Evolutionary conservation across 1,284 basidiomycete species (phyloP).

Genomic region (Trametes pubescens): DNA sequence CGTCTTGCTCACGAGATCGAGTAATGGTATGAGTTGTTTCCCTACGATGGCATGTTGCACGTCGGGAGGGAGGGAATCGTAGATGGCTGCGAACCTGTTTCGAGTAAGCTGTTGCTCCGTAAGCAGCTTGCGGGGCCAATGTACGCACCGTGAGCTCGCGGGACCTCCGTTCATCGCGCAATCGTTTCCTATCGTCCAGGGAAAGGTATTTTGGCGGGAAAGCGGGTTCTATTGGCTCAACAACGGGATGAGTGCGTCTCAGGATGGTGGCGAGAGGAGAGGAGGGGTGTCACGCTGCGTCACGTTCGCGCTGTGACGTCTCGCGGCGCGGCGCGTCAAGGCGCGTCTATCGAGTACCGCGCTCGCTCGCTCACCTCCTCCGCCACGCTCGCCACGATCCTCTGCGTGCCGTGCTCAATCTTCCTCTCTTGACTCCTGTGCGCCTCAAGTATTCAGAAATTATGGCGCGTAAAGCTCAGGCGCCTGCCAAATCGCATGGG

Average conservation of each 20-base stretch:
- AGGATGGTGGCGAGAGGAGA: slow-evolving; percentile 8
- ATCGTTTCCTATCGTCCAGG: neutral
- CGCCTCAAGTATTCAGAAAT: slow-evolving; percentile 18
- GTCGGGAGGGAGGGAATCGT: slow-evolving; percentile 41
- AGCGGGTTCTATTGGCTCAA: neutral
- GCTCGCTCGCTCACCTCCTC: neutral
- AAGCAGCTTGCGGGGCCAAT: neutral
- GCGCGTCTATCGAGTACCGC: slow-evolving; percentile 1
- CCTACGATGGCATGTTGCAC: slow-evolving; percentile 39
- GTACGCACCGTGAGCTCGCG: slow-evolving; percentile 27
- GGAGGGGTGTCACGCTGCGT: slow-evolving; percentile 19
- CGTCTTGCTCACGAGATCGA: slow-evolving; percentile 33
- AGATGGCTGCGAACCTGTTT: slow-evolving; percentile 38
- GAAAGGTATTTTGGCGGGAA: neutral
- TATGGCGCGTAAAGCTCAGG: slow-evolving; percentile 31
- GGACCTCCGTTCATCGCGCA: slow-evolving; percentile 18
- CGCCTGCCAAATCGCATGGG: slow-evolving; percentile 40
- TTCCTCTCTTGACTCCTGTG: neutral
- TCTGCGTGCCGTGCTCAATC: neutral
- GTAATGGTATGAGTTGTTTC: slow-evolving; percentile 42
- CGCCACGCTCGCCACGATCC: neutral
- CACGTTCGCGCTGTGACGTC: slow-evolving; percentile 26
- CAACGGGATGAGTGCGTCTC: neutral
- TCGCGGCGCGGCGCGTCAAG: slow-evolving; percentile 22
- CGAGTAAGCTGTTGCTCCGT: slow-evolving; percentile 1